Conservation (phyloP, 805 yeast species). For the Wickerhamomyces hampshirensis region DNA sequence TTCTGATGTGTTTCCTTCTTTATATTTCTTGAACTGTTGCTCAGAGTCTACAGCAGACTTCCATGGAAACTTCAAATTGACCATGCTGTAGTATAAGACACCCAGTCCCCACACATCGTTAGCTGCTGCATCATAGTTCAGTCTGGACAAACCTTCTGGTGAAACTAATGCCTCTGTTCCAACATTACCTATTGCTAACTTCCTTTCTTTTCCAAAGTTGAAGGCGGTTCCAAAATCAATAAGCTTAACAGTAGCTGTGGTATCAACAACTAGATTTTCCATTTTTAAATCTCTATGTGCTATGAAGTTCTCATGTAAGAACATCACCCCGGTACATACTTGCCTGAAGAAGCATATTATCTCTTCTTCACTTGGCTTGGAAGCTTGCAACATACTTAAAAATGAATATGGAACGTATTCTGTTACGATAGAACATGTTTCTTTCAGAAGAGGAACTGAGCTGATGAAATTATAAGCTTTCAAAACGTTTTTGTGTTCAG, state of each 20-base stretch:
- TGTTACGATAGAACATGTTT: slow-evolving; percentile 67
- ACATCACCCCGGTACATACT: slow-evolving; percentile 65
- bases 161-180: slow-evolving; percentile 94
- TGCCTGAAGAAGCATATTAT: slow-evolving; percentile 78
- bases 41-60: slow-evolving; percentile 34
- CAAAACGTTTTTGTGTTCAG: no score
- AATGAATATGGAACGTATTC: slow-evolving; percentile 87
- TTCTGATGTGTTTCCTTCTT: background rate
- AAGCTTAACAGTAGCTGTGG: slow-evolving; percentile 69
- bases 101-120: slow-evolving; percentile 93
- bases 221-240: slow-evolving; percentile 93
- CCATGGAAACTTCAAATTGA: slow-evolving; percentile 51
- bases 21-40: slow-evolving; percentile 15
- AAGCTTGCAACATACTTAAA: slow-evolving; percentile 83
- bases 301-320: slow-evolving; percentile 69
- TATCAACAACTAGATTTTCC: slow-evolving; percentile 82
- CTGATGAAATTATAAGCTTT: slow-evolving; percentile 68
- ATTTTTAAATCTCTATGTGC: slow-evolving; percentile 91
- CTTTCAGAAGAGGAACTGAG: no score
- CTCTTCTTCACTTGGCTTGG: slow-evolving; percentile 60
- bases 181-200: slow-evolving; percentile 72
- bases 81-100: slow-evolving; percentile 74
- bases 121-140: slow-evolving; percentile 69
- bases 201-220: slow-evolving; percentile 47
- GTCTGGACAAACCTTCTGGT: slow-evolving; percentile 73